Conservation (phyloP, 768 basidiomycete genomes). For the Paxillus rubicundulus region DNA sequence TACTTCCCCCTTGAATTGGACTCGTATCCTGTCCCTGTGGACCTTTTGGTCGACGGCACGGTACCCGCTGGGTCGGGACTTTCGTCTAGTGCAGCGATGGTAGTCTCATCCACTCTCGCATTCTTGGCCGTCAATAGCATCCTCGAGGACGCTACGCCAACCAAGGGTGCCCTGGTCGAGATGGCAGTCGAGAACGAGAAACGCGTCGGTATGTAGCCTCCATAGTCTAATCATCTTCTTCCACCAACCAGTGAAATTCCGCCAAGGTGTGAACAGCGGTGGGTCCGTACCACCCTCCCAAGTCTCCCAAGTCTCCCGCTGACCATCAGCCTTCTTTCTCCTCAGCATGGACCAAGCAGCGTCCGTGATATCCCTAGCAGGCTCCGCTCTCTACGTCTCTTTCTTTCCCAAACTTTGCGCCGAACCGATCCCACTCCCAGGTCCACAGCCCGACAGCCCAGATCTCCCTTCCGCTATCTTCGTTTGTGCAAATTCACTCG, state of each 20-base stretch:
- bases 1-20: conserved; percentile 42
- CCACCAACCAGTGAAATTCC: neutral
- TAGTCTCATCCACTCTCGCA: conserved; percentile 80
- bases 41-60: conserved; percentile 74
- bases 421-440: conserved; percentile 61
- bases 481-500: conserved; percentile 52
- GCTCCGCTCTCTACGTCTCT: conserved; percentile 72
- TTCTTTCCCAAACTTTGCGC: conserved; percentile 77
- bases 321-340: neutral
- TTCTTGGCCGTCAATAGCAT: conserved; percentile 79
- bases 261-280: conserved; percentile 67
- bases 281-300: conserved; percentile 45
- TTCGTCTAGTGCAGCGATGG: conserved; percentile 88
- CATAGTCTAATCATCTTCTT: neutral
- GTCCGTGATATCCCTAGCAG: conserved; percentile 71
- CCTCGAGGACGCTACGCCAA: conserved; percentile 33
- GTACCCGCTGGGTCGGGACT: conserved; percentile 87
- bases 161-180: conserved; percentile 70
- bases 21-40: conserved; percentile 53
- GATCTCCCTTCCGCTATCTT: conserved; percentile 27
- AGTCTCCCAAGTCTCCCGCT: conserved; percentile 5
- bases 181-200: conserved; percentile 85
- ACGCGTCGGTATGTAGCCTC: conserved; percentile 55
- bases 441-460: conserved; percentile 19
- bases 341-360: conserved; percentile 88